Evolutionary conservation across 192 early-diverging fungal genomes (phyloP).

Genomic region (Oehlia diaphana): DNA sequence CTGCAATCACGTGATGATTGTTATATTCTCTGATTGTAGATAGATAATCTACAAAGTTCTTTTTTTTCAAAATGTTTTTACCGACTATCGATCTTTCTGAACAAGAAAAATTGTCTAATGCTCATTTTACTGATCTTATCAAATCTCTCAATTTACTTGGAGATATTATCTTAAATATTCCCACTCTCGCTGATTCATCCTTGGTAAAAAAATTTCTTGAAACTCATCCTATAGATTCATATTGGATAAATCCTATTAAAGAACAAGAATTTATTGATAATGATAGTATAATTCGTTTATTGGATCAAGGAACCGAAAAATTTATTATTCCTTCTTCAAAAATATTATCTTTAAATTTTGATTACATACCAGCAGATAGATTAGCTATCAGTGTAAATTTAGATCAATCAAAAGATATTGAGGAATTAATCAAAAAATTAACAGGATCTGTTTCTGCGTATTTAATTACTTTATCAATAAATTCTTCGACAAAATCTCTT

Average conservation of each 20-base stretch:
- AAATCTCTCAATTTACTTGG: slow-evolving; percentile 9
- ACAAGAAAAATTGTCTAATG: background rate
- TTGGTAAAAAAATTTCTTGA: slow-evolving; percentile 8
- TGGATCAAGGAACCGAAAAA: slow-evolving; percentile 27
- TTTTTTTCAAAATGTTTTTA: background rate
- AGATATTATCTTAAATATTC: slow-evolving; percentile 3
- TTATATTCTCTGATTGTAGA: no score
- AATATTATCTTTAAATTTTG: background rate
- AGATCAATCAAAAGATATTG: background rate
- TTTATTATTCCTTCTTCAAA: slow-evolving; percentile 8
- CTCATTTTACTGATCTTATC: background rate
- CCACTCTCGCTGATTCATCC: background rate
- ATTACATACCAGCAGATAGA: slow-evolving; percentile 23
- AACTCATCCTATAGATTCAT: slow-evolving; percentile 2
- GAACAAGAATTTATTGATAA: background rate
- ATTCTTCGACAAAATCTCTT: background rate
- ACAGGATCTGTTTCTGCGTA: slow-evolving; percentile 18
- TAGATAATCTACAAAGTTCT: no score
- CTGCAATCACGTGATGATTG: no score
- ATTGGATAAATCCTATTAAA: slow-evolving; percentile 12
- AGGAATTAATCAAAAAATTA: background rate
- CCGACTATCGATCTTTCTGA: slow-evolving; percentile 6
- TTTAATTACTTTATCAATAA: slow-evolving; percentile 4
- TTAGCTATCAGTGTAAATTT: slow-evolving; percentile 10
- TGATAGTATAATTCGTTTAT: slow-evolving; percentile 1